phyloP scores from a whole-genome alignment of 2,329 filamentous ascomycete genomes.

The Leptographium radiaticola region DNA sequence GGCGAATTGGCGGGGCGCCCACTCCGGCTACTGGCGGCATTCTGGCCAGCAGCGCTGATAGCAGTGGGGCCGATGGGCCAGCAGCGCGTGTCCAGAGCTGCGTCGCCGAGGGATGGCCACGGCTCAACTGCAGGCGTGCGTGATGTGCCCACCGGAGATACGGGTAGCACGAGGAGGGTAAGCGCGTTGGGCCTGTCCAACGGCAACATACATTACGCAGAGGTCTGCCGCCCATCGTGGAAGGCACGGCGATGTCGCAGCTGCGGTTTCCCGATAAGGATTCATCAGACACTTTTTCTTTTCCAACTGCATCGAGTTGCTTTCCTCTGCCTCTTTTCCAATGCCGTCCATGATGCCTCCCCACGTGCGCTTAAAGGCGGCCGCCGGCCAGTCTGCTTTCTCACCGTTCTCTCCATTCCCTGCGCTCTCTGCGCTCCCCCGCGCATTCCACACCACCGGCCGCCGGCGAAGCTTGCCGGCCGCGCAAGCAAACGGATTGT shows the following conservation, averaged over 20 bases:
- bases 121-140: too few species aligned
- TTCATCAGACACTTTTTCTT: neutral
- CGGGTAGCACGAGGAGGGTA: too few species aligned
- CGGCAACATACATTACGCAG: too few species aligned
- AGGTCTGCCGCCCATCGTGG: neutral
- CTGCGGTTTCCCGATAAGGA: neutral
- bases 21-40: slow-evolving; percentile 6
- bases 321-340: neutral
- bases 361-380: neutral
- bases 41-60: neutral
- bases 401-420: neutral
- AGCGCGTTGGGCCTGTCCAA: too few species aligned
- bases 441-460: neutral
- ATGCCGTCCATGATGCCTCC: neutral
- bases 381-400: too few species aligned
- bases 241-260: neutral
- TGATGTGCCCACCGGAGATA: too few species aligned
- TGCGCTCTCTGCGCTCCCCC: neutral
- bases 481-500: neutral
- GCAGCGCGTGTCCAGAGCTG: too few species aligned
- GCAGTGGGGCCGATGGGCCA: too few species aligned
- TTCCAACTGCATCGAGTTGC: neutral
- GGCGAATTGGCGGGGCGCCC: neutral
- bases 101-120: too few species aligned
- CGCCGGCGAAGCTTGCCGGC: neutral